Base-by-base conservation (phyloP, 768 basidiomycete species). In the Termitomyces sp. region DNA sequence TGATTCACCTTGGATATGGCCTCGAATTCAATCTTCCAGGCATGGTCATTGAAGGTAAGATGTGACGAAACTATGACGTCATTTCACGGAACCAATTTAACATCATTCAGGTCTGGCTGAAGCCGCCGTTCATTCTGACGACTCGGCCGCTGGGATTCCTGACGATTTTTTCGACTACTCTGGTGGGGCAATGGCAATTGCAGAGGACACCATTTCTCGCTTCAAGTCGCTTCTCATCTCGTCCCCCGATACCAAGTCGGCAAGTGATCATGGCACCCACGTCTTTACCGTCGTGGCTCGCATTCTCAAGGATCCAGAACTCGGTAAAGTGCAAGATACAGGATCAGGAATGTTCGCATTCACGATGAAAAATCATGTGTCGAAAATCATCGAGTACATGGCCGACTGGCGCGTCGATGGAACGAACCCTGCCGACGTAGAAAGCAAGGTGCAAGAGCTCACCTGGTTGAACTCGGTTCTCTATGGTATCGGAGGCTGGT, bases 1-100 rank as follows among this genome's bases (percentile, higher is more conserved):
- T 89, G 53, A 90, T 91, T 52, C 88, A 90, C 65, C 65, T 74
- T 2, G 88, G 86, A 24, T 86, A 84, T 71, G 89, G 87, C 1
- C 71, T 81, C 3, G 90, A 90, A 69, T 90, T 89, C 63, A 75
- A 70, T 15, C 65, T 87, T 35, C 79, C 83, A 3, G 89, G 88
- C 1, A 74, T 89, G 60, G 71, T 84, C 3, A 83, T 83, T 3
- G 88, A 91, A 76, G 89, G 89, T 87, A 13, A 64, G 35, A 28
- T 22, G 33, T 51, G 57, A 49, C 45, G 42, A 57, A 18, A 24
- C 22, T 16, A 51, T 52, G 58, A 56, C 58, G 52, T 65, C 53
- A 59, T 56, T 12, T 5, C 13, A 4, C 12, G 11, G 22, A 42
- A n/a, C 38, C 33, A 16, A 45, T 39, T 38, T 24, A 39, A 12